Evolutionary conservation across 352 stramenopile genomes (phyloP), one percentile per base, ranked within the genome.

Genomic region (Phytophthora palmivora): DNA sequence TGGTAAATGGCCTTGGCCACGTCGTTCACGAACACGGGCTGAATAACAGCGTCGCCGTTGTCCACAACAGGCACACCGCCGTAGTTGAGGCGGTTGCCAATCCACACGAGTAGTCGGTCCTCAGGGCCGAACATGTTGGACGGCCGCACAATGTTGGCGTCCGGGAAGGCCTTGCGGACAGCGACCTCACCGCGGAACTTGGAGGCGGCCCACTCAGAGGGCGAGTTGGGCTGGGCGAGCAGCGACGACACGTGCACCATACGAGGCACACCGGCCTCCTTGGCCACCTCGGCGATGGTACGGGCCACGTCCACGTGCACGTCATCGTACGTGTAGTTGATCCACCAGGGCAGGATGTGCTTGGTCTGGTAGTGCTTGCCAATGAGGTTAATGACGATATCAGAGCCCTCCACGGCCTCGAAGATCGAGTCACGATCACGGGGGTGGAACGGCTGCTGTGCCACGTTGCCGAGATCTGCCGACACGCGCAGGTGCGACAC

Each of bases 311-410:
- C 80, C 30, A 99, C 97, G 78, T 99, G 95, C 41, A 97, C 89
- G 58, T 99, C 96, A 41, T 98, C 80, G 67, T 98, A 98, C 58
- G 85, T 92, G 74, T 96, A 99, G 79, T 98, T 93, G 87, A 96
- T 97, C 84, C 88, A 95, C 87, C 84, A 95, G 19, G 91, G 89
- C 36, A 98, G 72, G 3, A 98, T 74, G 72, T 98, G 88, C 79
- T 97, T 97, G 30, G 96, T 98, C 76, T 99, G 94, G 74, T 99
- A 99, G 76, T 98, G 84, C 70, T 99, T 99, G 44, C 97, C 97
- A 48, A 99, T 89, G 10, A 99, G 61, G 77, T 99, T 99, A 68
- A 99, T 94, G 32, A 99, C 97, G 59, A 98, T 80, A 63, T 99
- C 96, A 30, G 89, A 93, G 75, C 96, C 91, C 24, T 88, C 70